A percentile compares a stretch with the other conserved stretches of the same genome.
phyloP scores from a whole-genome alignment of 495 filamentous ascomycete species.

The Trichoderma erinaceum region DNA sequence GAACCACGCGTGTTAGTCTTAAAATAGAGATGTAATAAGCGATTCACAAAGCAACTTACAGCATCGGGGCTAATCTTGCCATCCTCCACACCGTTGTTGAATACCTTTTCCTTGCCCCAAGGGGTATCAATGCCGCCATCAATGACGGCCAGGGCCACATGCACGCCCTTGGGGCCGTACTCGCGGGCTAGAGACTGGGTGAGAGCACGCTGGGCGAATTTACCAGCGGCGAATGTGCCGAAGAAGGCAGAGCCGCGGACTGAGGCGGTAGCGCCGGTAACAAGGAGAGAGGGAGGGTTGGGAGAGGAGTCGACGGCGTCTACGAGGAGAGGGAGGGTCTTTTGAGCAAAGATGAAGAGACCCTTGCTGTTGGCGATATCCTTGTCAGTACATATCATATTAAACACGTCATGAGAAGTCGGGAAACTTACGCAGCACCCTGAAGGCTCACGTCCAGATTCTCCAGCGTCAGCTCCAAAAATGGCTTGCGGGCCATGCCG shows the following conservation, averaged over 20 bases:
- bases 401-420: not conserved
- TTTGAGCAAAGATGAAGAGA: slow-evolving; percentile 72
- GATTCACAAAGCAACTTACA: slow-evolving; percentile 45
- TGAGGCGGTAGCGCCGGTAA: slow-evolving; percentile 84
- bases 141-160: slow-evolving; percentile 79
- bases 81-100: slow-evolving; percentile 55
- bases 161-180: slow-evolving; percentile 83
- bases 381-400: not conserved
- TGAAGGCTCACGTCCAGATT: slow-evolving; percentile 55
- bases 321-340: slow-evolving; percentile 65
- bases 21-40: not conserved
- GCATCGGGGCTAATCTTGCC: slow-evolving; percentile 74
- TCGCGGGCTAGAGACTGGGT: slow-evolving; percentile 76
- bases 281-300: slow-evolving; percentile 73
- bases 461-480: slow-evolving; percentile 63
- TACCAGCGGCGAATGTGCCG: slow-evolving; percentile 67
- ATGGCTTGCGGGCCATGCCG: slow-evolving; percentile 68
- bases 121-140: slow-evolving; percentile 88
- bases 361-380: slow-evolving; percentile 49
- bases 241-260: slow-evolving; percentile 66
- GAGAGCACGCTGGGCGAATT: slow-evolving; percentile 75
- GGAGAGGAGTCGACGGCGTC: slow-evolving; percentile 39
- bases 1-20: not conserved
- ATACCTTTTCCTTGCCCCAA: slow-evolving; percentile 52
- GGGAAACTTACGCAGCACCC: slow-evolving; percentile 53